Evolutionary conservation across 2,329 filamentous ascomycete species (phyloP), one percentile per base, ranked within the genome.

Genomic region (Leptographium flavum): DNA sequence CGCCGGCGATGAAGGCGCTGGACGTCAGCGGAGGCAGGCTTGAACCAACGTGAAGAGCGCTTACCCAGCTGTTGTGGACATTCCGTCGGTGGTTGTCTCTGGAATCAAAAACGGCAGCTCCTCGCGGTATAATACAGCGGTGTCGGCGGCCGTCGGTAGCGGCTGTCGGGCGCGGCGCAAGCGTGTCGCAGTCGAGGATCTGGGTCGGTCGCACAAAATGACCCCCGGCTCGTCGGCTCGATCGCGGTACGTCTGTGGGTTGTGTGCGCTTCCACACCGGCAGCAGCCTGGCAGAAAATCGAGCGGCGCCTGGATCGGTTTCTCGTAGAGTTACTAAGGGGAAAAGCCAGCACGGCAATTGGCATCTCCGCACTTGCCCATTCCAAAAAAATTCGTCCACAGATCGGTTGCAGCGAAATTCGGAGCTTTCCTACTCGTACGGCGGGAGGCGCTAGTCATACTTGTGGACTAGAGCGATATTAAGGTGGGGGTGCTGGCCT

Each of bases 1-100:
- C 92, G 61, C 92, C 92, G 47, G 92, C 90, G 57, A 96, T 79
- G 70, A 98, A 98, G 50, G 87, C 86, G 54, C 88, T 79, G 56
- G 13, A 10, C 25, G 27, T 3, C 21, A 35, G 15, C n/a, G 27
- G 11, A 17, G 4, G 32, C 10, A 28, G 19, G 25, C 21, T 37
- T 22, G 21, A 48, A 32, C 14, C 28, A 35, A 27, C 11, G 31
- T 22, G n/a, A 35, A 36, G 17, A 25, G 22, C 2, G 41, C 47
- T 10, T 45, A 51, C 51, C 51, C 51, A 32, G 41, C 43, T 45
- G 51, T 53, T 39, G 51, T 51, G 11, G 51, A 48, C 51, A 53
- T 53, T n/a, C n/a, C n/a, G n/a, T n/a, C 5, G 25, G 25, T 27
- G 25, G 23, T 36, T 33, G 27, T 41, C 38, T 27, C 6, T 10